Evolutionary conservation across 352 stramenopile genomes (phyloP), one percentile per base, ranked within the genome.

Genomic region (Phytophthora colocasiae): DNA sequence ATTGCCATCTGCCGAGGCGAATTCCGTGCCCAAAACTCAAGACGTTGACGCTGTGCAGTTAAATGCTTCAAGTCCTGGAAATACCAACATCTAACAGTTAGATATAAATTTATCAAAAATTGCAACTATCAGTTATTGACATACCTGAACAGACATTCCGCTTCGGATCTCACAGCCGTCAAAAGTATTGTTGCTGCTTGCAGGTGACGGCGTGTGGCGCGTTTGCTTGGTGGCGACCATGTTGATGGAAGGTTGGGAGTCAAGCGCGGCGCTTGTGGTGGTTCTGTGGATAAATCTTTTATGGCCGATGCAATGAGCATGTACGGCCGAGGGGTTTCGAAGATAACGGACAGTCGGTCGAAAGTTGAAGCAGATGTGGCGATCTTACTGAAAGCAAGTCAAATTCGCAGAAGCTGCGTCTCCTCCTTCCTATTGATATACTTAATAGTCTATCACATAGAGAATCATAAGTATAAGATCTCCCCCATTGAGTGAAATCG

Each of bases 121-220:
- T 24, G 6, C 9, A 54, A n/a, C 26, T 7, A 0, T 4, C n/a
- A 43, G 1, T 29, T 14, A 31, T 53, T 14, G 24, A 63, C 57
- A 2, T 9, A 91, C 83, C 81, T 92, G 85, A 22, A 95, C 86
- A 32, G 81, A 91, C 86, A 95, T 95, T 63, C 86, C 86, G 52
- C 84, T 93, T 58, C 86, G 84, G 69, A 95, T 90, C 73, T 91
- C 81, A 49, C 79, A 87, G 26, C 48, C 56, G 34, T 75, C 68
- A 44, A 56, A 73, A n/a, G 50, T 61, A 44, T 66, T 75, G 56
- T 78, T 81, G 55, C 45, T 77, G 47, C 32, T 44, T 39, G 44
- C 22, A 26, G 50, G 55, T 6, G 34, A 29, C 6, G 27, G 49
- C 6, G 47, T 22, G 53, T 74, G 58, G 17, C 68, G 69, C 22